These are phyloP conservation scores for Nemania serpens DNA, from an alignment of 2,329 filamentous ascomycete species.

Conservation along the genomic window DNA sequence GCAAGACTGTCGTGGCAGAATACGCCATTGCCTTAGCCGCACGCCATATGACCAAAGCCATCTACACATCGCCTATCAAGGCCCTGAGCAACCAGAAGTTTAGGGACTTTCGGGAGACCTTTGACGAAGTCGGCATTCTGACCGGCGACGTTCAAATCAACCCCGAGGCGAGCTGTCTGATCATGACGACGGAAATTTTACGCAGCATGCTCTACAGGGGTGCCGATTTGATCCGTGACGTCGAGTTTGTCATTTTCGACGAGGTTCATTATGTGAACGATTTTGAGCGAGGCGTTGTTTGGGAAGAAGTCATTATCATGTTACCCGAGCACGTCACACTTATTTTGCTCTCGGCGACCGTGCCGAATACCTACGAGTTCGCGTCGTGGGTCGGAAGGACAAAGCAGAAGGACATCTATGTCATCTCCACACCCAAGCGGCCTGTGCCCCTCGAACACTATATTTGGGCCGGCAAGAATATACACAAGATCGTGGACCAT, in stretches of 20 bases:
- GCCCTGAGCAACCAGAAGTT: slow-evolving; percentile 99
- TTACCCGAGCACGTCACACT: slow-evolving; percentile 94
- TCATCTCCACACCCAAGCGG: slow-evolving; percentile 95
- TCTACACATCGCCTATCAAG: slow-evolving; percentile 98
- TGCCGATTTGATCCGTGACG: slow-evolving; percentile 92
- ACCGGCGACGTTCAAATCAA: slow-evolving; percentile 98
- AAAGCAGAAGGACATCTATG: slow-evolving; percentile 98
- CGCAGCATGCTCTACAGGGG: slow-evolving; percentile 98
- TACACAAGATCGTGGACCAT: slow-evolving; percentile 91
- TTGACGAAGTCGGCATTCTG: slow-evolving; percentile 95
- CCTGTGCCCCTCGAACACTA: slow-evolving; percentile 96
- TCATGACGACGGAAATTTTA: slow-evolving; percentile 99
- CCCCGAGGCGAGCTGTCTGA: slow-evolving; percentile 94
- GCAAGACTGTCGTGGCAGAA: slow-evolving; percentile 97
- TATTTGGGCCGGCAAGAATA: slow-evolving; percentile 90
- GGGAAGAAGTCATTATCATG: slow-evolving; percentile 99
- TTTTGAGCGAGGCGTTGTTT: slow-evolving; percentile 91
- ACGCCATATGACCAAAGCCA: slow-evolving; percentile 99
- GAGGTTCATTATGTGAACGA: slow-evolving; percentile 99
- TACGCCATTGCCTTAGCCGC: slow-evolving; percentile 95
- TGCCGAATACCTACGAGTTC: slow-evolving; percentile 97
- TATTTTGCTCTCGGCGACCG: slow-evolving; percentile 92
- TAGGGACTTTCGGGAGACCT: slow-evolving; percentile 85
- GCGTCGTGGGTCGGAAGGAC: slow-evolving; percentile 98
- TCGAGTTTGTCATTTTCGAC: slow-evolving; percentile 98